Percentiles rank a stretch among this genome's conserved stretches.
phyloP scores from a whole-genome alignment of 441 rosid species.

The Syzygium syzygioides region DNA sequence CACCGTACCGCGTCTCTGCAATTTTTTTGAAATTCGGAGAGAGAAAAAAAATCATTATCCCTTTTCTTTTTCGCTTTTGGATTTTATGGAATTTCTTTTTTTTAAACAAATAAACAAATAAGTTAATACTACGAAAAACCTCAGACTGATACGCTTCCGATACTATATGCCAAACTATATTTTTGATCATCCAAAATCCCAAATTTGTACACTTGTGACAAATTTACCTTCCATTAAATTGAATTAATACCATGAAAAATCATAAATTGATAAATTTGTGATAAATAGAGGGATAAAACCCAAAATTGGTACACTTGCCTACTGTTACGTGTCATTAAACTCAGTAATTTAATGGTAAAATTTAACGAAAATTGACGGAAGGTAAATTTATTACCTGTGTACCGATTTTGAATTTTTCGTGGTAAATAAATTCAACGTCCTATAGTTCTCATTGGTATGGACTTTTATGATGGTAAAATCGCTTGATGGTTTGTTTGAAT shows the following conservation, averaged over 20 bases:
- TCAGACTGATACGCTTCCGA: accelerated
- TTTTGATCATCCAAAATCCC: accelerated
- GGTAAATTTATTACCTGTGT: accelerated
- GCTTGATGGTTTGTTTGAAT: background rate
- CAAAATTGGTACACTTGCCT: too few relatives aligned
- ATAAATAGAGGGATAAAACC: too few relatives aligned
- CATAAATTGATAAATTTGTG: too few relatives aligned
- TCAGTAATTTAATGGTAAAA: too few relatives aligned
- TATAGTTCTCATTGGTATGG: background rate
- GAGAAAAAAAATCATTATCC: background rate
- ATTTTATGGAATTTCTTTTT: background rate
- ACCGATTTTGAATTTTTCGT: too few relatives aligned
- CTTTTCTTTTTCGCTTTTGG: background rate
- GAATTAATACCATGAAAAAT: too few relatives aligned
- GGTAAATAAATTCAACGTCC: background rate
- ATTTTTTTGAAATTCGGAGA: background rate
- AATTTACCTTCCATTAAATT: too few relatives aligned
- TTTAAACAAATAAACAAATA: background rate
- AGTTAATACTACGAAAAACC: too few relatives aligned
- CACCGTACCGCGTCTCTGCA: background rate
- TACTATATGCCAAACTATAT: too few relatives aligned
- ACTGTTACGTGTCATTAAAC: too few relatives aligned
- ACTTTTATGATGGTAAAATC: background rate
- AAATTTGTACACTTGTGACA: too few relatives aligned
- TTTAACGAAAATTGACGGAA: too few relatives aligned